Base-by-base conservation (phyloP, 2,329 filamentous ascomycete species). In the Davidsoniella australis region DNA sequence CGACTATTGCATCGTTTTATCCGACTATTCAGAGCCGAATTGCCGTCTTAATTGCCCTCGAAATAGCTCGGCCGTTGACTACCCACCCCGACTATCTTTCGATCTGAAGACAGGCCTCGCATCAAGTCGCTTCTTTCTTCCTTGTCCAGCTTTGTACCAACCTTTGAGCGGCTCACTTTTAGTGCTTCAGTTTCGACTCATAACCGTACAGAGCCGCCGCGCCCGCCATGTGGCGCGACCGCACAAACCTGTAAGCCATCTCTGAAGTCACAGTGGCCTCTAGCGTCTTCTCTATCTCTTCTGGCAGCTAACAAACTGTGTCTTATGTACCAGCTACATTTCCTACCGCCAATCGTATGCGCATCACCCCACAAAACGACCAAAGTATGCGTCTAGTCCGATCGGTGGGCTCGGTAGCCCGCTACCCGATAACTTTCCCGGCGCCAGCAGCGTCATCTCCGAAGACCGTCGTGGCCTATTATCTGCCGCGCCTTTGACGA, bases 311-410 rank as follows among this genome's bases (percentile, higher is more conserved):
- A 44, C 23, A 29, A 5, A 14, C 56, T 40, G 23, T 33, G 50
- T 47, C 47, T 40, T 45, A 45, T 39, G 41, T 23, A 51, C 40
- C 61, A 94, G 89, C 63, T 98, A 93, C 66, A 91, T 98, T 64
- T 96, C 91, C 66, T 98, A 96, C 73, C 88, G 91, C 61, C 91
- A 98, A 70, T 96, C 89, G 60, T 96, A 95, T 67, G 79, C 87
- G 59, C 91, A 96, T 66, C 88, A 95, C 63, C 91, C 91, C 48
- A 76, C 80, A 54, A 88, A 93, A 68, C 86, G 87, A 67, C 78
- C 79, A 57, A 80, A 80, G 59, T 83, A 82, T 68, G 68, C 72
- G 53, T 64, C 63, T 47, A 60, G 62, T 54, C 36, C 51, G 7
- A 53, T 53, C 42, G 57, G 60, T 57, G 65, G 74, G 50, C 65